These are phyloP conservation scores for Cordyceps cateniannulata DNA, from an alignment of 2,329 filamentous ascomycete species.

Conservation along the genomic window DNA sequence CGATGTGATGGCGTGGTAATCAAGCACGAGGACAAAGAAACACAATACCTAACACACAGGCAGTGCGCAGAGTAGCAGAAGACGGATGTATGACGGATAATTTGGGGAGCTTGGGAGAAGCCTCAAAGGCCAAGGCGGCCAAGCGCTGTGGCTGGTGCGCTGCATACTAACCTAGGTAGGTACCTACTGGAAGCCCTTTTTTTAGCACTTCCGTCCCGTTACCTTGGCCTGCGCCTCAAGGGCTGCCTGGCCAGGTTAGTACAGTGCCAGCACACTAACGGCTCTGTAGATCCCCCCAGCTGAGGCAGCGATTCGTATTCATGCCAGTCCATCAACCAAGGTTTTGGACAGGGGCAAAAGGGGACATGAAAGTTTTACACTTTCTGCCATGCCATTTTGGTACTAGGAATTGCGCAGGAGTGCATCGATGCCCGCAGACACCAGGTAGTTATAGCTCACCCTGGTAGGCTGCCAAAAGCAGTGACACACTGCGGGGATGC, in stretches of 20 bases:
- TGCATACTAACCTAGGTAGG: too few relatives aligned
- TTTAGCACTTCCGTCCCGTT: background rate
- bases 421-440: too few relatives aligned
- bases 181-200: background rate
- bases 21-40: background rate
- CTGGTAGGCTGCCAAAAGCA: background rate
- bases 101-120: background rate
- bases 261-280: background rate
- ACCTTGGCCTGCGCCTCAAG: background rate
- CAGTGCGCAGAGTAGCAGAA: too few relatives aligned
- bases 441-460: too few relatives aligned
- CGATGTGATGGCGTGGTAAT: background rate
- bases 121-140: background rate
- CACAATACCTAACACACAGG: background rate
- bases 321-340: background rate
- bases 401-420: too few relatives aligned
- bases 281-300: conserved; percentile 6
- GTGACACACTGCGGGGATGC: background rate
- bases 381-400: background rate
- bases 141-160: conserved; percentile 1
- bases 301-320: conserved; percentile 5
- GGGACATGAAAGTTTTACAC: background rate
- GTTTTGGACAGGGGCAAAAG: background rate
- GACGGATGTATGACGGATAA: background rate
- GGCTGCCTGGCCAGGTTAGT: background rate